phyloP scores from a whole-genome alignment of 2,329 filamentous ascomycete genomes.

The Colletotrichum phormii region DNA sequence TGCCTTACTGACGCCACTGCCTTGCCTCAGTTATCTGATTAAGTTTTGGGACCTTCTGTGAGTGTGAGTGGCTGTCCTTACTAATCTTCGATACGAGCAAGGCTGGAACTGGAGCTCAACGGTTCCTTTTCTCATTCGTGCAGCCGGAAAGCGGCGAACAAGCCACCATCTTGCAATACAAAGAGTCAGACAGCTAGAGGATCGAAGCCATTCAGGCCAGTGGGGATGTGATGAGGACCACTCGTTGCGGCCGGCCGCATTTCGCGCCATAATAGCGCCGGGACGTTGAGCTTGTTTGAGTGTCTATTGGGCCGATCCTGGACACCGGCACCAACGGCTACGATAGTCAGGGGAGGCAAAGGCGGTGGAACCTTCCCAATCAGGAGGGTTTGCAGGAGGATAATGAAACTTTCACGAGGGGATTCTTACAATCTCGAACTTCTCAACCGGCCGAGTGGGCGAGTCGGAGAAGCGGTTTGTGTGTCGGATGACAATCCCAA shows the following conservation, averaged over 20 bases:
- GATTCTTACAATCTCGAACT: not conserved
- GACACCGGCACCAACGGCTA: conserved; percentile 20
- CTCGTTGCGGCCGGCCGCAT: conserved; percentile 10
- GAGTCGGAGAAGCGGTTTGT: conserved; percentile 7
- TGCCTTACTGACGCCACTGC: not conserved
- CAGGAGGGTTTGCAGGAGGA: conserved; percentile 1
- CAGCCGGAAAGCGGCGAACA: not conserved
- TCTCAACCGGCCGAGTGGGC: conserved; percentile 2
- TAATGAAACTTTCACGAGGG: not conserved
- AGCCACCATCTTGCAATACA: not conserved
- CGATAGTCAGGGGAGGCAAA: conserved; percentile 17
- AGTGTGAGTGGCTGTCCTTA: not conserved
- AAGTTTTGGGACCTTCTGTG: not conserved
- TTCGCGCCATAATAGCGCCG: conserved; percentile 29
- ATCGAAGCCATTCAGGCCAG: conserved; percentile 6
- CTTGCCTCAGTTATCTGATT: not conserved
- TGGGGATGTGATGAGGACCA: conserved; percentile 11
- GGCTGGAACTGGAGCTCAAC: not conserved
- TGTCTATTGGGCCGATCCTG: conserved; percentile 30
- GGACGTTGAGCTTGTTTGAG: conserved; percentile 28
- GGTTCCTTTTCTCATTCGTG: not conserved
- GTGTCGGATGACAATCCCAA: conserved; percentile 11
- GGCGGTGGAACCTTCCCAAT: conserved; percentile 16
- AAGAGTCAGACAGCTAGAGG: not conserved
- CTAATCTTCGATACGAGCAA: conserved; percentile 20